These are phyloP conservation scores for Trypanosoma lewisi DNA, from an alignment of 208 protist genomes.

Conservation along the genomic window DNA sequence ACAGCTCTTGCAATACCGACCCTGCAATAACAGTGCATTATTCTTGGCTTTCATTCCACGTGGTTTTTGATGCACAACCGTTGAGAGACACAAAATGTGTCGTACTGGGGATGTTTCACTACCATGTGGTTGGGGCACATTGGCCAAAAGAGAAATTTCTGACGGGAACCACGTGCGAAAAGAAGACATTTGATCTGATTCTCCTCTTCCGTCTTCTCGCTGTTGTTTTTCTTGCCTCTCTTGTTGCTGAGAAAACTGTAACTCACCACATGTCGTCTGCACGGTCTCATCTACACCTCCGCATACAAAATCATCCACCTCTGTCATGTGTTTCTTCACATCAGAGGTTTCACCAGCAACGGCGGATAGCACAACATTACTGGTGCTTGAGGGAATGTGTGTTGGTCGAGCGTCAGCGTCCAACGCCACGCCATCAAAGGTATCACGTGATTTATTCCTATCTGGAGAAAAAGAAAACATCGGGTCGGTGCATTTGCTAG, in stretches of 20 bases:
- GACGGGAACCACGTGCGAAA: slow-evolving; percentile 20
- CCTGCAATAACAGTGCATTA: slow-evolving; percentile 18
- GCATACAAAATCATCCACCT: neutral
- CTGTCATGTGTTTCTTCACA: neutral
- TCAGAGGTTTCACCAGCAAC: neutral
- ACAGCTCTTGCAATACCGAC: slow-evolving; percentile 32
- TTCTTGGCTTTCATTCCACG: slow-evolving; percentile 29
- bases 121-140: slow-evolving; percentile 5
- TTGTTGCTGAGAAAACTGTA: neutral
- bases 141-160: slow-evolving; percentile 5
- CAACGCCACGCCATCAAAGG: neutral
- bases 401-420: neutral
- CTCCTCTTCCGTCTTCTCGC: neutral
- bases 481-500: neutral
- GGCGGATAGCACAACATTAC: neutral
- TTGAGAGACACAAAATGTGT: slow-evolving; percentile 21
- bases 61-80: slow-evolving; percentile 14
- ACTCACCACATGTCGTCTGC: neutral
- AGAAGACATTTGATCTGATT: neutral
- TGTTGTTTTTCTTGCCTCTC: neutral
- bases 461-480: neutral
- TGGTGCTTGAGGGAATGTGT: too few species aligned
- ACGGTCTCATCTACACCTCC: neutral
- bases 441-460: neutral
- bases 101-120: slow-evolving; percentile 6